Base-by-base conservation (phyloP, 2,329 filamentous ascomycete species). In the Tetracladium maxilliforme region DNA sequence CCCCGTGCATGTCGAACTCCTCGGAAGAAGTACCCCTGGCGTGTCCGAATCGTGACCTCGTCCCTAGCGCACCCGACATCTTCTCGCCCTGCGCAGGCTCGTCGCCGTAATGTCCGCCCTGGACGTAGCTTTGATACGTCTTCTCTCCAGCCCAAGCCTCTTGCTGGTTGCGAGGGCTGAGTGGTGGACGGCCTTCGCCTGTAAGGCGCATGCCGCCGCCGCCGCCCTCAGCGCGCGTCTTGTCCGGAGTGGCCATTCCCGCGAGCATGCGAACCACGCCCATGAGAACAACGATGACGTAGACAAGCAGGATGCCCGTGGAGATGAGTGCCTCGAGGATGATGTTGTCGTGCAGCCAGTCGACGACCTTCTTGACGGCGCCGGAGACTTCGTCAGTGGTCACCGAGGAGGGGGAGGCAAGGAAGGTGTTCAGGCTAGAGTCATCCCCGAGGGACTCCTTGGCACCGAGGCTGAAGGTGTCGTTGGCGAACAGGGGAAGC, bases 391-490 rank as follows among this genome's bases (percentile, higher is more conserved):
- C 78, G 51, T 94, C 81, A 19, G 72, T 73, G 6, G 84, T 75
- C 29, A 72, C 66, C 34, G 65, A 68, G 16, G 72, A 72, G 0
- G 84, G 74, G 31, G 76, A 70, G n/a, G 82, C 64, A 23, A 95
- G 69, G 48, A 95, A 90, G 8, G 64, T 67, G 19, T 66, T 65
- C 26, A 75, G 61, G 26, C 66, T 58, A 8, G 58, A 57, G 36
- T 78, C 68, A 27, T 65, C 67, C 6, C 53, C 46, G 30, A 75
- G 52, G 19, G 64, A 66, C 22, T 64, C 60, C 16, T 70, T 56
- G 28, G 86, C 80, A 21, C 86, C 84, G 26, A 75, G 56, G 30
- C 81, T 87, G 53, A 95, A 92, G 2, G 79, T 80, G 45, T 93
- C 66, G 39, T 81, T 76, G 14, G 70, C 61, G 32, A 95, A 72